Base-by-base conservation (phyloP, 306 rosid species). In the Mimosa pudica region DNA sequence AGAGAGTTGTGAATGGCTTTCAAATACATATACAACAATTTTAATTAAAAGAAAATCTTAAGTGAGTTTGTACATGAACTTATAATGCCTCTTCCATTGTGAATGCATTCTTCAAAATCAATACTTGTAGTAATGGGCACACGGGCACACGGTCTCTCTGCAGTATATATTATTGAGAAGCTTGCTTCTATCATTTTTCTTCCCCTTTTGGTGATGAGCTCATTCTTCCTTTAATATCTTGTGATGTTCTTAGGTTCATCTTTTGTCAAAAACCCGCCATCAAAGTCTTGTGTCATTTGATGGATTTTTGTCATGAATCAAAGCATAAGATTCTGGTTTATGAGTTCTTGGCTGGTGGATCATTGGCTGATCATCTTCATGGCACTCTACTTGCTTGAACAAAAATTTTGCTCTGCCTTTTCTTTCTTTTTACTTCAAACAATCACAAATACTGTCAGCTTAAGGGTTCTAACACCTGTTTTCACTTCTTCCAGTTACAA, bases 281-380 rank as follows among this genome's bases (percentile, higher is more conserved):
- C 98, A 91, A 77, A 92, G 91, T 87, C 97, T 94, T 17, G 98
- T 94, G 36, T 78, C 91, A 30, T 77, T 94, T 87, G 98, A 94
- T 89, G 97, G 98, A 80, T n/a, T 94, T 89, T 76, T 92, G 97
- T 81, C 82, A 86, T 17, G 97, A 94, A 88, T 83, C 97, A 71
- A 94, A 91, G 89, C 97, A 93, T 77, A 97, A 94, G 83, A 92
- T 94, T 82, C 88, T 94, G 67, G 97, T 94, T 71, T 94, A 94
- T 71, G 98, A 94, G 88, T 92, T 89, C 79, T 91, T 94, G 69
- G 92, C 94, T 35, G 91, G 92, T n/a, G 98, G 98, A 91, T 91
- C 98, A 63, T 80, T 94, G 82, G 91, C 87, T 72, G 92, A 91
- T 73, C 90, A 88, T 75, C 97, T 94, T 68, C 92, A 94, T 77